Evolutionary conservation across 164 flowering plant species (phyloP), one percentile per base, ranked within the genome.

Genomic region (Liriodendron chinense): DNA sequence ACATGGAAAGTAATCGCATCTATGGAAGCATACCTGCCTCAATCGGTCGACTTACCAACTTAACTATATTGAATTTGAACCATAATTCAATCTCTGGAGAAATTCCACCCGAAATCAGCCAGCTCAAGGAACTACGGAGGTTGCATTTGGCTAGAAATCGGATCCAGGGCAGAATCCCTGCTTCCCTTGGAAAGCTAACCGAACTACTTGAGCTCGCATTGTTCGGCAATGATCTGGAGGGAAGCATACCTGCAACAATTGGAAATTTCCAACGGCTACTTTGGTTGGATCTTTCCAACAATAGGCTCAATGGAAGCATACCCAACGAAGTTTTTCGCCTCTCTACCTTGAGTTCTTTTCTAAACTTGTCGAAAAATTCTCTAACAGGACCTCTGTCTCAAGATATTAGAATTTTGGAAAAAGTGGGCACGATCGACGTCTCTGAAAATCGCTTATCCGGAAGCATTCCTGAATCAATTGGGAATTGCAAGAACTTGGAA

Each of bases 281-380:
- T 18, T 78, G 76, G 7, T 43, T 90, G 63, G 89, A 83, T 65
- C 43, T 90, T 10, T 86, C 89, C 12, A 70, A 65, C 68, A 90
- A 90, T 43, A 80, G n/a, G 75, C 83, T 90, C 8, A 83, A 72
- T 72, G 94, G 91, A 56, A 85, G 74, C 82, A 81, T 90, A 2
- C 74, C 74, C 12, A 12, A 24, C 21, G 43, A 23, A 25, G 20
- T 71, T 26, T 63, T 63, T 24, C 7, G 24, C 25, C 65, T 63
- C 65, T 63, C 65, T 22, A 63, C 24, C 65, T 63, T 63, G 14
- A 82, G 86, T 50, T 6, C 26, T 80, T 86, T 84, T 75, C 77
- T 88, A 67, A 70, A 71, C 1, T 82, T 90, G 23, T 74, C 83
- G 68, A 88, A 85, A 66, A 90, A 90, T 76, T 61, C 48, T 24